Evolutionary conservation across 2,329 filamentous ascomycete genomes (phyloP), one percentile per base, ranked within the genome.

Genomic region (Periglandula ipomoeae): DNA sequence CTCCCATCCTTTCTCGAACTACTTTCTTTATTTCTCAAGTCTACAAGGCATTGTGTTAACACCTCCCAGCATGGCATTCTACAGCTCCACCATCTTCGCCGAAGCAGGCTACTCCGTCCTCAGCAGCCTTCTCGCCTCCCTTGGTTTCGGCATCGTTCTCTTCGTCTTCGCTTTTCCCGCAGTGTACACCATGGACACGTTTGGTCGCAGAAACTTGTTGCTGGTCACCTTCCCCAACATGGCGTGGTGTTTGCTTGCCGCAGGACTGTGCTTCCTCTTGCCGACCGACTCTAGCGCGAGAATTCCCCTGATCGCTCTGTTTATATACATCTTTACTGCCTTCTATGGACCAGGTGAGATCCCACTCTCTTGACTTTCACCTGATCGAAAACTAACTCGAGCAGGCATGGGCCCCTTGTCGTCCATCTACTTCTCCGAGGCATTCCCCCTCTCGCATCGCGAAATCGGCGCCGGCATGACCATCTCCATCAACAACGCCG

Each of bases 101-200:
- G 57, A 74, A 24, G 73, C 70, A 2, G 72, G 71, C 1, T 68
- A 70, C n/a, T 65, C 63, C 11, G 42, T 3, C 48, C 61, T 15
- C 63, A 61, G 17, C 56, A 66, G 39, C 60, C 70, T 79, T 5
- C 62, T 77, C 1, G 74, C 71, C 0, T 78, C 74, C 0, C 72
- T 73, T 51, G 76, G 76, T 0, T 79, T 76, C 44, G 77, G 77
- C 2, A 60, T 78, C 0, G 65, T 76, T 42, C 76, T 70, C 45
- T 77, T 76, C 52, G 43, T 76, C 20, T 78, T 78, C 50, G 74
- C 75, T 0, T 70, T 71, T 40, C 76, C 75, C 0, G 76, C 76
- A 0, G 61, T 80, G 4, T 78, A 67, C 60, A 74, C 74, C 3
- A 78, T 78, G 49, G 75, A 78, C 51, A 72, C 65, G 0, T 74